phyloP scores from a whole-genome alignment of 2,329 filamentous ascomycete species.

The Penicillium sp. region DNA sequence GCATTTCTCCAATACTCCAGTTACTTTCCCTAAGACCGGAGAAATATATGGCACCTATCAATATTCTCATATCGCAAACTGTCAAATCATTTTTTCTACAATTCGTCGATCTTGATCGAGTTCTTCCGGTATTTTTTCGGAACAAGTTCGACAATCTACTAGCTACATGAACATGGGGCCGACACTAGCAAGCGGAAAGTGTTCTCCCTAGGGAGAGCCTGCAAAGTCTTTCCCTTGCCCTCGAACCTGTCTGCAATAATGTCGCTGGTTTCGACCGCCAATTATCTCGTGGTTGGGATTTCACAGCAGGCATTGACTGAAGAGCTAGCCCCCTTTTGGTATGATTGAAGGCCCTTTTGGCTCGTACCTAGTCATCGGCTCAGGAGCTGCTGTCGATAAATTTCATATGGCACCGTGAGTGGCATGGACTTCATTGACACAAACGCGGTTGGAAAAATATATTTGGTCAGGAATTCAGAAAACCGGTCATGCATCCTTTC shows the following conservation, averaged over 20 bases:
- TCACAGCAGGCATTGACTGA: background rate
- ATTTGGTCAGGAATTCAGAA: background rate
- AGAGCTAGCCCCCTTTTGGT: background rate
- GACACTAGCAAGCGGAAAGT: background rate
- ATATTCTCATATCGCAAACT: background rate
- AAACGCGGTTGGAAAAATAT: background rate
- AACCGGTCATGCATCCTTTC: background rate
- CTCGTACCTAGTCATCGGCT: background rate
- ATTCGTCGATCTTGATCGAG: background rate
- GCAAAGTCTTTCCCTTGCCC: background rate
- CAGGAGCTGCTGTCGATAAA: background rate
- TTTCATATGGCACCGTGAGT: background rate
- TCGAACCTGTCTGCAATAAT: background rate
- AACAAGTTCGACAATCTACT: background rate
- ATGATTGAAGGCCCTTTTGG: background rate
- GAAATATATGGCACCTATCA: background rate
- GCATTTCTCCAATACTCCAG: conserved; percentile 15
- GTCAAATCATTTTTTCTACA: background rate
- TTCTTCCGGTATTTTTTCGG: background rate
- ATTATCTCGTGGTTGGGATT: background rate
- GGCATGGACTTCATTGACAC: background rate
- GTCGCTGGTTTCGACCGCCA: background rate
- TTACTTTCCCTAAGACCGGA: conserved; percentile 4
- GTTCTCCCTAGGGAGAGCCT: background rate
- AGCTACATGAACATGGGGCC: background rate